Evolutionary conservation across 345 rosid genomes (phyloP).

Genomic region (Citrus mangshanensis): DNA sequence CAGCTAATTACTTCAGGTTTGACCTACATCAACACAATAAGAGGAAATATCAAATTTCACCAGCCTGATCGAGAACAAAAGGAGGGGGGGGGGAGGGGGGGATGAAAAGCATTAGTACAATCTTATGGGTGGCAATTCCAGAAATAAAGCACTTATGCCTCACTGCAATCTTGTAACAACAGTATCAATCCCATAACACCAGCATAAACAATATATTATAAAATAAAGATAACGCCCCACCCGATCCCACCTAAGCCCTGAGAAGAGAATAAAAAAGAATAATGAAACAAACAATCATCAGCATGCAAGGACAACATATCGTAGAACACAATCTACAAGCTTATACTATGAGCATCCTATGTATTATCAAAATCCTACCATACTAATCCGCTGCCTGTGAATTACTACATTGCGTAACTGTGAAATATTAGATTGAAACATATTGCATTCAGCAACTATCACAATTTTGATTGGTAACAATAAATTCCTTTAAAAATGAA

Average conservation of each 20-base stretch:
- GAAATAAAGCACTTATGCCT: not conserved
- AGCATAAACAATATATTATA: not conserved
- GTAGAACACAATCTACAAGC: not conserved
- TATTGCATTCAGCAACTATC: not conserved
- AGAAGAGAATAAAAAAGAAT: not conserved
- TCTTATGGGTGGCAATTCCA: not conserved
- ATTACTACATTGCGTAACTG: not conserved
- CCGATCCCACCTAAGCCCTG: not conserved
- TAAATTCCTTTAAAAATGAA: too few relatives aligned
- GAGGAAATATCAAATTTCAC: not conserved
- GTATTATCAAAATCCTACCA: not conserved
- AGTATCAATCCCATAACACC: not conserved
- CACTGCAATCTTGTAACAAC: not conserved
- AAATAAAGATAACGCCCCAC: not conserved
- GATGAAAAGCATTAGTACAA: too few relatives aligned
- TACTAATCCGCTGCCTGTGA: not conserved
- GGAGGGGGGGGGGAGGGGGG: too few relatives aligned
- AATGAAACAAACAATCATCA: not conserved
- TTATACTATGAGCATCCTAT: not conserved
- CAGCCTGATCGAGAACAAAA: not conserved
- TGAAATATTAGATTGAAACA: not conserved
- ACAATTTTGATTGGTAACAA: not conserved
- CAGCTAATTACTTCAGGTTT: slow-evolving; percentile 91
- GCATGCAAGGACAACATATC: not conserved
- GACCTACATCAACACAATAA: slow-evolving; percentile 53